Base-by-base conservation (phyloP, 495 filamentous ascomycete genomes). In the Aspergillus coremiiformis region DNA sequence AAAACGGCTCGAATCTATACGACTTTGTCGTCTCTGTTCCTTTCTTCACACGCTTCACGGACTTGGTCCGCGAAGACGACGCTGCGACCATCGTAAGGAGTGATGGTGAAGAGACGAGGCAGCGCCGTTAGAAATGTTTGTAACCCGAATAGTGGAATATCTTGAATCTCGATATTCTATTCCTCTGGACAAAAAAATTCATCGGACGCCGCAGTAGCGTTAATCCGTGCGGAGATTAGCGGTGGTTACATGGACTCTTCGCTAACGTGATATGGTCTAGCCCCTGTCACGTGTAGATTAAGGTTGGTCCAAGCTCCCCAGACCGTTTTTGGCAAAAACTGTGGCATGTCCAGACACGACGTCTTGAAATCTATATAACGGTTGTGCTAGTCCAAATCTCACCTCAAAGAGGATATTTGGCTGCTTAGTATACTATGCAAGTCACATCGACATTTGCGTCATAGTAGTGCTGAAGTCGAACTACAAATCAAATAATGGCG, bases 1-100 rank as follows among this genome's bases (percentile, higher is more conserved):
- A 90, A 70, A 99, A 99, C 44, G 84, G 82, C 73, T 99, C 87
- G 78, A 89, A 97, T 66, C 86, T 78, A 66, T 95, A 87, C 26
- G 84, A 83, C 58, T 87, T 90, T 55, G 83, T 83, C 26, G 90
- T 86, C 55, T 75, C 72, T 8, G 90, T 95, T 55, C 80, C 68
- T 44, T 57, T 58, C 71, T 85, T 84, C 52, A 76, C 61, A 32
- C 76, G 70, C 69, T 84, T 83, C 48, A 75, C 77, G 62, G 82
- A 74, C 69, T 85, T 87, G 20, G 72, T 68, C 60, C 84, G 83
- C 58, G 80, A 81, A 52, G 82, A 80, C 49, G 79, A 77, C 54
- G 75, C 76, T 64, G 81, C 76, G 48, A 75, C 74, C 78, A 83
- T 81, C 42, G 57, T 68, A 52, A 55, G 30, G 39, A 47, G 22